Percentiles rank a stretch among this genome's conserved stretches.
phyloP scores from a whole-genome alignment of 257 asterid species.

The Eucommia ulmoides region DNA sequence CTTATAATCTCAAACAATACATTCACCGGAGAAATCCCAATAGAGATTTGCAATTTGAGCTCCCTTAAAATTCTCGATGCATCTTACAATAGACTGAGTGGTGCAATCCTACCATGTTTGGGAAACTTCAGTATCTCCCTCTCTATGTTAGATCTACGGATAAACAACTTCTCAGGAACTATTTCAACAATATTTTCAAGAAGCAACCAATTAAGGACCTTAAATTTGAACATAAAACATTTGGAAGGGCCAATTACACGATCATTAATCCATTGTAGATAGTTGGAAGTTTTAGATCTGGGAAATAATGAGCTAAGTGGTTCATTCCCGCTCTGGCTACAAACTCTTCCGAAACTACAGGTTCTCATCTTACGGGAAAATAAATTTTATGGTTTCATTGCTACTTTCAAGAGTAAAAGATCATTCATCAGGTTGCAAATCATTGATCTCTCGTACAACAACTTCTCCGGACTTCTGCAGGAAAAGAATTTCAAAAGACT shows the following conservation, averaged over 20 bases:
- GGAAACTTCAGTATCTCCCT: neutral
- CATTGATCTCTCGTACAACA: neutral
- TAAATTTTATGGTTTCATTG: neutral
- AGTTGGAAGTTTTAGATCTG: slow-evolving; percentile 1
- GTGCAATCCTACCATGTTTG: neutral
- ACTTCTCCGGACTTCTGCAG: neutral
- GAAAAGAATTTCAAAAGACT: neutral
- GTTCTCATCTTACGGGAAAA: neutral
- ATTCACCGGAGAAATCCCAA: neutral
- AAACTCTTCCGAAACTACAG: neutral
- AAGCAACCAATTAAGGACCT: neutral
- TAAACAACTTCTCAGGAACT: neutral
- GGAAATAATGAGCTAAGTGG: slow-evolving; percentile 8
- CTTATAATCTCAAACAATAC: neutral
- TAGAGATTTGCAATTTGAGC: neutral
- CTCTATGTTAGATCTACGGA: neutral
- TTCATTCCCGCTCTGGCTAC: slow-evolving; percentile 1
- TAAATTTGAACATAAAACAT: slow-evolving; percentile 3
- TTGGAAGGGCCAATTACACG: slow-evolving; percentile 5
- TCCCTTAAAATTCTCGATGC: neutral
- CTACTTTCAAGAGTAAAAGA: neutral
- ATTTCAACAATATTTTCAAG: slow-evolving; percentile 3
- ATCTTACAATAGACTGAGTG: neutral
- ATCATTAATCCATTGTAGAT: slow-evolving; percentile 1
- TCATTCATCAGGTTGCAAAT: neutral